A percentile compares a stretch with the other conserved stretches of the same genome.
phyloP scores from a whole-genome alignment of 257 asterid genomes.

The Hygrophila difformis region DNA sequence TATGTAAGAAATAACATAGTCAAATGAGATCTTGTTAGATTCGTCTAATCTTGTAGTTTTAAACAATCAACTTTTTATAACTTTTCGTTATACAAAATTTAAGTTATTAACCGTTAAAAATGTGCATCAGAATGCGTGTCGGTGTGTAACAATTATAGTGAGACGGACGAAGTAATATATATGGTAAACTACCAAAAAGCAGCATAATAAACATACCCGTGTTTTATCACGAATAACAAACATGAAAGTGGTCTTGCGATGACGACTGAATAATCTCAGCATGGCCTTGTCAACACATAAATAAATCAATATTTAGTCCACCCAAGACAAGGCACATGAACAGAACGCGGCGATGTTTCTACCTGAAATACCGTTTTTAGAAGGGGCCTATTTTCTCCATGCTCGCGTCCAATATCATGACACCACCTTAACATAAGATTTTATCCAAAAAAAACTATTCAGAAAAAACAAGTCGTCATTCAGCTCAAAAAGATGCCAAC shows the following conservation, averaged over 20 bases:
- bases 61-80: too few species aligned
- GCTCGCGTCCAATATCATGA: constrained; percentile 98
- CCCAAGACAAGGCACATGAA: constrained; percentile 5
- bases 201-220: constrained; percentile 41
- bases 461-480: constrained; percentile 10
- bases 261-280: constrained; percentile 96
- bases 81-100: too few species aligned
- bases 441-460: constrained; percentile 14
- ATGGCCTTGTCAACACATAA: constrained; percentile 54
- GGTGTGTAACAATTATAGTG: too few species aligned
- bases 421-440: constrained; percentile 72
- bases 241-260: constrained; percentile 89
- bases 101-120: too few species aligned
- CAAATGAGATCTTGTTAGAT: too few species aligned
- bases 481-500: neutral
- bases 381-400: constrained; percentile 94
- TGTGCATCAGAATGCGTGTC: too few species aligned
- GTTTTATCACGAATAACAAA: constrained; percentile 96
- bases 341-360: constrained; percentile 1
- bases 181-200: constrained; percentile 4
- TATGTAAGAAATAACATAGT: too few species aligned
- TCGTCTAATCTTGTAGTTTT: too few species aligned
- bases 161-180: too few species aligned
- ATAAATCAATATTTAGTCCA: constrained; percentile 18
- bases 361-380: constrained; percentile 96